Evolutionary conservation across 768 basidiomycete genomes (phyloP), one percentile per base, ranked within the genome.

Genomic region (Russula earlei): DNA sequence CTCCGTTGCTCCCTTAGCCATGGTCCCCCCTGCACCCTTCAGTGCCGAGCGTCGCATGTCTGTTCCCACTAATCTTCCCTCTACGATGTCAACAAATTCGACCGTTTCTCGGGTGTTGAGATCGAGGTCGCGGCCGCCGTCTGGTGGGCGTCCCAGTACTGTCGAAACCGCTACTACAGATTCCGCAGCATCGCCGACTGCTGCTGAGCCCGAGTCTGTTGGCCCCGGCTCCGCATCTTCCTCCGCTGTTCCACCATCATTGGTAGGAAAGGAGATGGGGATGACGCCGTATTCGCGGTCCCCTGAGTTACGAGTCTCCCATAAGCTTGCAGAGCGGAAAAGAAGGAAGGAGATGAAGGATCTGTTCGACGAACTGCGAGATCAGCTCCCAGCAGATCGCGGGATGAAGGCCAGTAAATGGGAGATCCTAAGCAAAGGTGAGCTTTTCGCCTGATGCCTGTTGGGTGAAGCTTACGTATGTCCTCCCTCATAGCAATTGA

Each of bases 341-440:
- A 74, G 96, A 63, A 78, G 96, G 70, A 97, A 95, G 71, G 96
- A 99, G 72, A 99, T 99, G 96, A 96, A 96, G 68, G 94, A 97
- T 57, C 70, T 99, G 42, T 98, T 98, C 67, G 96, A 99, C 63
- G 96, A 99, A 68, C 72, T 99, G 60, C 80, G 92, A 55, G 94
- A 96, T 69, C 83, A 90, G 65, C 74, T 99, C 24, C 96, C 96
- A 1, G 85, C 86, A 49, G 92, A 92, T 73, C 81, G 87, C 50
- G 92, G 87, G 41, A 89, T 93, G 84, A 98, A 98, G 67, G 87
- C 91, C 19, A 93, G 90, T 73, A 99, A 99, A 73, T 98, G 95
- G 96, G 96, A 99, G 74, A 97, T 97, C 59, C 72, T 99, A 33
- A 94, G 85, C 71, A 95, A 96, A 83, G 90, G 94, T 90, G 62